These are phyloP conservation scores for Tolypocladium tropicale DNA, from an alignment of 2,329 filamentous ascomycete genomes.

Conservation along the genomic window DNA sequence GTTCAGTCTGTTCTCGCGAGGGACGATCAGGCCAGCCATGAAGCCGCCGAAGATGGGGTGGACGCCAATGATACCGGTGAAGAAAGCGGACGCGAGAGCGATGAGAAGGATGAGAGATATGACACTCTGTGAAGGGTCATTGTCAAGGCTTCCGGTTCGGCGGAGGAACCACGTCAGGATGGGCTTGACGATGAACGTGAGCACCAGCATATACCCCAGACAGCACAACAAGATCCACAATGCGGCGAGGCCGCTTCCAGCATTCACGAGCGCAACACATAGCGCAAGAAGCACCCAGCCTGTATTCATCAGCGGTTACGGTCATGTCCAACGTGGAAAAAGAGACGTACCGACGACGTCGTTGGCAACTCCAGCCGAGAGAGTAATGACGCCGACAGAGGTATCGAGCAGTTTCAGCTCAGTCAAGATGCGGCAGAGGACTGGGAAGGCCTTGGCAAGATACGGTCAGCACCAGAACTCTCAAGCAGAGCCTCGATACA, in stretches of 20 bases:
- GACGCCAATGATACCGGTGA: conserved; percentile 81
- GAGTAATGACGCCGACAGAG: conserved; percentile 75
- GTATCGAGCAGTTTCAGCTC: conserved; percentile 80
- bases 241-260: conserved; percentile 69
- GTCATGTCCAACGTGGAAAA: neutral
- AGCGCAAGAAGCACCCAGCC: conserved; percentile 83
- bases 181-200: conserved; percentile 64
- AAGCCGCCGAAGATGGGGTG: conserved; percentile 95
- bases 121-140: conserved; percentile 78
- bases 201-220: conserved; percentile 65
- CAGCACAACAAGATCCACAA: conserved; percentile 74
- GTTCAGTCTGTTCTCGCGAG: conserved; percentile 80
- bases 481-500: neutral
- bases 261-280: conserved; percentile 88
- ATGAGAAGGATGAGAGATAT: conserved; percentile 75
- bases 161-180: conserved; percentile 64
- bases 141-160: conserved; percentile 67
- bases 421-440: conserved; percentile 86
- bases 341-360: conserved; percentile 44
- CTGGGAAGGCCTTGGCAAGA: conserved; percentile 54
- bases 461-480: neutral
- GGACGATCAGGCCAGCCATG: conserved; percentile 78
- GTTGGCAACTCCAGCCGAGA: conserved; percentile 87
- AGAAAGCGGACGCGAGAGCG: conserved; percentile 70
- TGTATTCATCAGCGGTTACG: neutral